These are phyloP conservation scores for Apiospora saccharicola DNA, from an alignment of 2,329 filamentous ascomycete species.

Conservation along the genomic window DNA sequence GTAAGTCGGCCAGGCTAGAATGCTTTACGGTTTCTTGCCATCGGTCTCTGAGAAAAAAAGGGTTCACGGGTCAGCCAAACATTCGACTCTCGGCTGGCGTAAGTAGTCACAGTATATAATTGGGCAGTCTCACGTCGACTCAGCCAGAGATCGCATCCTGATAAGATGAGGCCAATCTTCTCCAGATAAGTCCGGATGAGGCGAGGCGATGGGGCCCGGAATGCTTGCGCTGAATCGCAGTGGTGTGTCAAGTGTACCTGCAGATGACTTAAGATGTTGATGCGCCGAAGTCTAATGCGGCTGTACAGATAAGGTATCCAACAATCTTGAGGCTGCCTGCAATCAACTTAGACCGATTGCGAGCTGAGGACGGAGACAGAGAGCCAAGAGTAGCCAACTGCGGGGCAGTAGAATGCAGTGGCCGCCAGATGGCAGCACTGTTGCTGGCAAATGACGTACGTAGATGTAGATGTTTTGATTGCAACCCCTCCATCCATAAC, in stretches of 20 bases:
- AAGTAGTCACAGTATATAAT: neutral
- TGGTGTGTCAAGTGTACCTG: neutral
- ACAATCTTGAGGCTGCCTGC: neutral
- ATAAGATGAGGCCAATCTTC: conserved; percentile 3
- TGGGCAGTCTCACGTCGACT: conserved; percentile 40
- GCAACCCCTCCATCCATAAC: neutral
- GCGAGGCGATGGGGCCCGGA: neutral
- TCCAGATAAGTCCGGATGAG: conserved; percentile 5
- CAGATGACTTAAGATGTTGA: conserved; percentile 16
- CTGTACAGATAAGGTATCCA: conserved; percentile 10
- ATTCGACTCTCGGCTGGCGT: conserved; percentile 12
- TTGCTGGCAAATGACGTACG: neutral
- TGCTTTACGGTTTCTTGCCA: conserved; percentile 71
- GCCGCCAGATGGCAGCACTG: neutral
- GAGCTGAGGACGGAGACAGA: neutral
- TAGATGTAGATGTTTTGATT: neutral
- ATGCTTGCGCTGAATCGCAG: neutral
- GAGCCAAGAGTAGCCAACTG: neutral
- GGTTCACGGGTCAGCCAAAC: conserved; percentile 31
- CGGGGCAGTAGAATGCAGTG: neutral
- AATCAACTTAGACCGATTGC: conserved; percentile 10
- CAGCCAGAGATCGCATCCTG: conserved; percentile 42
- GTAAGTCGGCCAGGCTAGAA: conserved; percentile 66
- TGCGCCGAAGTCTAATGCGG: conserved; percentile 12
- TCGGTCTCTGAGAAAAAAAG: conserved; percentile 58